Conservation (phyloP, 2,329 filamentous ascomycete genomes). For the Erysiphe pulchra region DNA sequence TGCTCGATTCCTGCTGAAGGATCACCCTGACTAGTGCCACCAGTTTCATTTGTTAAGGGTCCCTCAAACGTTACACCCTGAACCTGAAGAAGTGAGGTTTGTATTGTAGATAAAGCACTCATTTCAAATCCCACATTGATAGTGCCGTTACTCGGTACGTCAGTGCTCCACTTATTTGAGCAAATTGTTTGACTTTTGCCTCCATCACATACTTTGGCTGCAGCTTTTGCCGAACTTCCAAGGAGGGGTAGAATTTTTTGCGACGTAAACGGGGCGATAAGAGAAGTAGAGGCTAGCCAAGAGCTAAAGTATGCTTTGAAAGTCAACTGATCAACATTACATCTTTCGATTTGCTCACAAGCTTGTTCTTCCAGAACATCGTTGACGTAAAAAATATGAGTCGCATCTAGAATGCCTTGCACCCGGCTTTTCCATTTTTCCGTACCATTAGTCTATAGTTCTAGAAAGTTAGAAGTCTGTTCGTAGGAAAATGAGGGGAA, state of each 20-base stretch:
- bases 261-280: conserved; percentile 35
- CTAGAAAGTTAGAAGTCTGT: background rate
- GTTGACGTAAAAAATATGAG: conserved; percentile 25
- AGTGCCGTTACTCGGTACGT: conserved; percentile 28
- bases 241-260: conserved; percentile 27
- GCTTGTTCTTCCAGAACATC: conserved; percentile 35
- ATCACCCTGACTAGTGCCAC: conserved; percentile 27
- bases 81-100: conserved; percentile 32
- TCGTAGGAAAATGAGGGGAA: conserved; percentile 1
- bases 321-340: conserved; percentile 33
- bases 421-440: conserved; percentile 30
- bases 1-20: conserved; percentile 6
- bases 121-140: conserved; percentile 46
- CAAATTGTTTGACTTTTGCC: conserved; percentile 26
- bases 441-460: conserved; percentile 16
- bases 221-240: conserved; percentile 27
- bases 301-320: conserved; percentile 40
- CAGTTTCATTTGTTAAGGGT: conserved; percentile 23
- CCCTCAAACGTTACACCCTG: conserved; percentile 6
- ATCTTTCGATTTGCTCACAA: conserved; percentile 33
- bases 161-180: conserved; percentile 31
- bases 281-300: conserved; percentile 34
- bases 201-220: conserved; percentile 29
- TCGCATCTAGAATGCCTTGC: conserved; percentile 26
- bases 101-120: conserved; percentile 37